phyloP scores from a whole-genome alignment of 202 grass and related monocot species.

The Setaria italica region DNA sequence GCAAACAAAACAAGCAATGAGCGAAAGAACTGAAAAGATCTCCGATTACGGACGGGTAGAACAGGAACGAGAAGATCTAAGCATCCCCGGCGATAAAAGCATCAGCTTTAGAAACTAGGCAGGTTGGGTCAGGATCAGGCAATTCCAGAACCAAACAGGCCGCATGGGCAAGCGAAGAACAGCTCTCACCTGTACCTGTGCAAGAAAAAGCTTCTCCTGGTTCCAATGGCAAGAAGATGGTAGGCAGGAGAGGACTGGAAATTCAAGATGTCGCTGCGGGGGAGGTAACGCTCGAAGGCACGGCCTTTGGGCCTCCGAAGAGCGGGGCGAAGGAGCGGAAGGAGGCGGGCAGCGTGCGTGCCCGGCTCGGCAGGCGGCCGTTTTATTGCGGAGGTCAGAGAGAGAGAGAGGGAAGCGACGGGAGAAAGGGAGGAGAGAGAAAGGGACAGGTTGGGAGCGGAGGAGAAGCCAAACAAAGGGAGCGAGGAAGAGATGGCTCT shows the following conservation, averaged over 20 bases:
- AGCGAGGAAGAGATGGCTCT: neutral
- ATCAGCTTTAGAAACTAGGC: neutral
- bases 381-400: constrained; percentile 42
- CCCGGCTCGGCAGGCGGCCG: neutral
- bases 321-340: neutral
- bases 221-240: constrained; percentile 27
- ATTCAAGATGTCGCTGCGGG: neutral
- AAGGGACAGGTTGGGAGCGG: neutral
- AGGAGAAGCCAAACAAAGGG: neutral
- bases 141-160: neutral
- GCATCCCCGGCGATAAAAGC: neutral
- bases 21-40: too few relatives aligned
- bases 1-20: too few relatives aligned
- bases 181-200: neutral
- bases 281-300: neutral
- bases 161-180: neutral
- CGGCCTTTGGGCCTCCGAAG: constrained; percentile 44
- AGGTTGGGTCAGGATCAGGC: neutral
- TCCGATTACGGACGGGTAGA: too few relatives aligned
- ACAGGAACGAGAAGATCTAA: neutral
- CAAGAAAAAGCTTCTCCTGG: neutral
- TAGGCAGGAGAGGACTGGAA: neutral
- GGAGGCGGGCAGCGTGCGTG: constrained; percentile 6
- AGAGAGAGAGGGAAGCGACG: neutral
- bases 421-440: neutral